Conservation (phyloP, 2,329 filamentous ascomycete species). For the Penicillium occitanis region DNA sequence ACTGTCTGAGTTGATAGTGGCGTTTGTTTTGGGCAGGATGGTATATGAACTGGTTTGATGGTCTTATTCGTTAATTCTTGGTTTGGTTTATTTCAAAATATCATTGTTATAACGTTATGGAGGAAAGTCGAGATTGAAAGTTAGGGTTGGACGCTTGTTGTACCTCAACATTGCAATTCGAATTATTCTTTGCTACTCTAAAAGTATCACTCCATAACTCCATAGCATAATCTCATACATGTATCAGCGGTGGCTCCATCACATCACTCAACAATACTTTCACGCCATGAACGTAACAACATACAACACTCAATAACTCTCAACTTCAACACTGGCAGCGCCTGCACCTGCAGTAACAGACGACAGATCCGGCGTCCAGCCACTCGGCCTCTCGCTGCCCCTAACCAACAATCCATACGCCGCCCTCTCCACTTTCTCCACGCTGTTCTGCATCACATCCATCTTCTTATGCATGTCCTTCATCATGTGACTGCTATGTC, state of each 20-base stretch:
- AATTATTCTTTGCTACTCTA: background rate
- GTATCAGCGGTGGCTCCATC: background rate
- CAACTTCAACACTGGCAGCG: conserved; percentile 30
- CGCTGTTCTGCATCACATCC: conserved; percentile 80
- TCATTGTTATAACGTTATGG: background rate
- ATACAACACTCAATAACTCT: conserved; percentile 36
- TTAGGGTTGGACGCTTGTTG: background rate
- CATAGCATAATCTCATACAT: background rate
- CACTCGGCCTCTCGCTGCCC: conserved; percentile 82
- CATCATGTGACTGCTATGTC: conserved; percentile 51
- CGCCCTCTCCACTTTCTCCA: conserved; percentile 89
- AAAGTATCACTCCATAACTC: background rate
- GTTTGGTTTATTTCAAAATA: background rate
- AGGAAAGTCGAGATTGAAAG: background rate
- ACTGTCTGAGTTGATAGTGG: conserved; percentile 7
- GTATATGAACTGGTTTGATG: background rate
- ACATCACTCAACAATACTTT: background rate
- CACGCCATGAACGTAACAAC: background rate
- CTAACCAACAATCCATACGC: conserved; percentile 85
- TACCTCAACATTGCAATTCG: background rate
- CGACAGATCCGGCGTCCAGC: conserved; percentile 81
- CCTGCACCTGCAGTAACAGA: conserved; percentile 28
- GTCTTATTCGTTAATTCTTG: no score
- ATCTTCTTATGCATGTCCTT: conserved; percentile 75
- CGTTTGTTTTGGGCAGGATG: conserved; percentile 7